phyloP scores from a whole-genome alignment of 495 filamentous ascomycete species.

The Talaromyces borbonicus region DNA sequence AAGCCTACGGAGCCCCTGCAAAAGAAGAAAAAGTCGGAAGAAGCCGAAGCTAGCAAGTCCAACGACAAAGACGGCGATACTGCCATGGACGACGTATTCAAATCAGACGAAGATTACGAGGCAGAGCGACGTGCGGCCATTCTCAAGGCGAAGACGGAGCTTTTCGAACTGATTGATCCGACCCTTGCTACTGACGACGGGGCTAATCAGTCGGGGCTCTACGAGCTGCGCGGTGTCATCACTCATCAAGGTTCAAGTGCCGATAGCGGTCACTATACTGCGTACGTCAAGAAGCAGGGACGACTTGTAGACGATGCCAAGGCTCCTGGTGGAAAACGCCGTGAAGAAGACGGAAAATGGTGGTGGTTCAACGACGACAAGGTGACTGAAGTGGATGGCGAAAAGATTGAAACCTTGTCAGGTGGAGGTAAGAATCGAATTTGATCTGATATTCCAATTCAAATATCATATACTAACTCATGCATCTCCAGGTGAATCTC shows the following conservation, averaged over 20 bases:
- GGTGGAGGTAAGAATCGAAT: slow-evolving; percentile 61
- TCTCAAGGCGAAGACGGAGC: slow-evolving; percentile 69
- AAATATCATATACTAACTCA: neutral
- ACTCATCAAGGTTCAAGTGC: slow-evolving; percentile 97
- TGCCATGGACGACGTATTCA: slow-evolving; percentile 68
- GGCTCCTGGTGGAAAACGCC: slow-evolving; percentile 50
- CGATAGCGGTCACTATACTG: slow-evolving; percentile 95
- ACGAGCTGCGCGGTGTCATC: slow-evolving; percentile 87
- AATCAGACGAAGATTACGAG: slow-evolving; percentile 88
- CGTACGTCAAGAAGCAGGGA: slow-evolving; percentile 88
- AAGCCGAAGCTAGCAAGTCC: slow-evolving; percentile 35
- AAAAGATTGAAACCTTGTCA: slow-evolving; percentile 82
- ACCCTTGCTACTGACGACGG: slow-evolving; percentile 64
- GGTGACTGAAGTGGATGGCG: slow-evolving; percentile 80
- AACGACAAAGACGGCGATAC: slow-evolving; percentile 53
- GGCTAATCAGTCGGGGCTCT: slow-evolving; percentile 84
- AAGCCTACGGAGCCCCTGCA: slow-evolving; percentile 34
- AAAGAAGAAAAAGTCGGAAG: slow-evolving; percentile 46
- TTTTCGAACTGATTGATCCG: slow-evolving; percentile 62
- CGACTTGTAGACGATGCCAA: slow-evolving; percentile 43
- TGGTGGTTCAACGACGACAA: slow-evolving; percentile 99
- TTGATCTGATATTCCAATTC: neutral
- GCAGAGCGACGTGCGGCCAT: slow-evolving; percentile 68
- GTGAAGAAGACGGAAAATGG: slow-evolving; percentile 85
- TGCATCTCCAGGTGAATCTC: slow-evolving; percentile 59